Evolutionary conservation across 164 flowering plant species (phyloP).

Genomic region (Nymphaea thermarum): DNA sequence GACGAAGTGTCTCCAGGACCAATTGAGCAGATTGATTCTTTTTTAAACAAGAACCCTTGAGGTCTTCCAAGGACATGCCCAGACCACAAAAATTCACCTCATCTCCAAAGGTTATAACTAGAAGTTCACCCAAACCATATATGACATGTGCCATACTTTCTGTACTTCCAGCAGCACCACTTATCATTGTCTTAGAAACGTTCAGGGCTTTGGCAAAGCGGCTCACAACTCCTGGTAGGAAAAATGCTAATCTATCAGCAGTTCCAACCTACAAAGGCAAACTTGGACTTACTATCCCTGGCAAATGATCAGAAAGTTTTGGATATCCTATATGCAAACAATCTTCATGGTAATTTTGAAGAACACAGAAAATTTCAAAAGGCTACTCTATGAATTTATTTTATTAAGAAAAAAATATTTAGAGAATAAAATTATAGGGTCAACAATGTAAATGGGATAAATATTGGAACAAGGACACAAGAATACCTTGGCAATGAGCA

Average conservation of each 20-base stretch:
- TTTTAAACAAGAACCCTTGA: conserved; percentile 7
- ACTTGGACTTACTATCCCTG: neutral
- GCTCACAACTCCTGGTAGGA: conserved; percentile 93
- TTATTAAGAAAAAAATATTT: too few relatives aligned
- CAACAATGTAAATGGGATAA: too few relatives aligned
- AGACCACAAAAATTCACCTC: conserved; percentile 33
- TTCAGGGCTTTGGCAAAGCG: conserved; percentile 73
- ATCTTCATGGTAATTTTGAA: neutral
- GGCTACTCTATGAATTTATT: neutral
- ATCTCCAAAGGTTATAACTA: conserved; percentile 68
- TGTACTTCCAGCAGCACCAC: conserved; percentile 89
- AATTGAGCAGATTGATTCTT: conserved; percentile 25
- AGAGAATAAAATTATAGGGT: too few relatives aligned
- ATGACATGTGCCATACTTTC: conserved; percentile 68
- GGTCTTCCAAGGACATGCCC: conserved; percentile 14
- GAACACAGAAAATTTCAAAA: neutral
- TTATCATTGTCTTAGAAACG: conserved; percentile 60
- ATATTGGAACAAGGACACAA: neutral
- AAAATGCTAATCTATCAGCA: conserved; percentile 88
- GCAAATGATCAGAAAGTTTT: neutral
- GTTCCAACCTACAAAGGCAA: conserved; percentile 56
- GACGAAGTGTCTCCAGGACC: conserved; percentile 57
- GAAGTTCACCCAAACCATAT: conserved; percentile 75
- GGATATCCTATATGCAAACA: neutral
- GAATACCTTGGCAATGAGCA: conserved; percentile 78